A percentile compares a stretch with the other conserved stretches of the same genome.
These are phyloP conservation scores for Halenospora varia DNA, from an alignment of 495 filamentous ascomycete species.

Conservation along the genomic window DNA sequence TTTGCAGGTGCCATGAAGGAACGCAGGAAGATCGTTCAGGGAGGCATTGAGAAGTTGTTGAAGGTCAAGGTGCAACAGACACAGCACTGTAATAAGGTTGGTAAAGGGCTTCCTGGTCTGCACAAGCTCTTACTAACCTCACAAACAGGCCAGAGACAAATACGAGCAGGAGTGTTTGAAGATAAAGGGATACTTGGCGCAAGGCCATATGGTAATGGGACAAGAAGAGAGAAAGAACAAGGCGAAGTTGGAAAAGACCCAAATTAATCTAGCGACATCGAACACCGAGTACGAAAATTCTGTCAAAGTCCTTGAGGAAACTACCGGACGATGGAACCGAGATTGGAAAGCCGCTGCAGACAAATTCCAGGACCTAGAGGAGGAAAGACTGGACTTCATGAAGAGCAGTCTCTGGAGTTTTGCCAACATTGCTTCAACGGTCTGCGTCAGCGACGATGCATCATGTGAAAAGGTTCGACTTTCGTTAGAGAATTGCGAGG, in stretches of 20 bases:
- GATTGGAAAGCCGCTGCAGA: slow-evolving; percentile 98
- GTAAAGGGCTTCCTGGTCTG: too few relatives aligned
- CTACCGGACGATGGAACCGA: slow-evolving; percentile 91
- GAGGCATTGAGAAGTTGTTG: slow-evolving; percentile 85
- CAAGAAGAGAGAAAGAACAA: slow-evolving; percentile 99
- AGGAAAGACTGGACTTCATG: slow-evolving; percentile 92
- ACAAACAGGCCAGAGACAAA: slow-evolving; percentile 83
- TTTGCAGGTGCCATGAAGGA: slow-evolving; percentile 95
- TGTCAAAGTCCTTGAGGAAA: slow-evolving; percentile 91
- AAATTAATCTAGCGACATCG: slow-evolving; percentile 84
- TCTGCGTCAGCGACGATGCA: slow-evolving; percentile 98
- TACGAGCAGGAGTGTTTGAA: slow-evolving; percentile 97
- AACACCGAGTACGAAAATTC: slow-evolving; percentile 92
- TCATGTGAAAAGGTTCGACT: slow-evolving; percentile 97
- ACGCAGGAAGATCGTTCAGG: slow-evolving; percentile 91
- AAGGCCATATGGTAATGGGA: slow-evolving; percentile 99
- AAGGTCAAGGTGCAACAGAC: slow-evolving; percentile 94
- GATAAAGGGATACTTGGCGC: slow-evolving; percentile 97
- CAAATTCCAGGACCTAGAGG: slow-evolving; percentile 99
- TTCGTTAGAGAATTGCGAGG: slow-evolving; percentile 90
- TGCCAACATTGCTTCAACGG: slow-evolving; percentile 93
- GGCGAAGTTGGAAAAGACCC: slow-evolving; percentile 96
- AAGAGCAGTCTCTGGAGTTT: slow-evolving; percentile 98
- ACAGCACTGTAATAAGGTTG: slow-evolving; percentile 81
- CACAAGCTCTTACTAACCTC: too few relatives aligned